Evolutionary conservation across 176 grass and related monocot genomes (phyloP).

Genomic region (Lolium perenne): DNA sequence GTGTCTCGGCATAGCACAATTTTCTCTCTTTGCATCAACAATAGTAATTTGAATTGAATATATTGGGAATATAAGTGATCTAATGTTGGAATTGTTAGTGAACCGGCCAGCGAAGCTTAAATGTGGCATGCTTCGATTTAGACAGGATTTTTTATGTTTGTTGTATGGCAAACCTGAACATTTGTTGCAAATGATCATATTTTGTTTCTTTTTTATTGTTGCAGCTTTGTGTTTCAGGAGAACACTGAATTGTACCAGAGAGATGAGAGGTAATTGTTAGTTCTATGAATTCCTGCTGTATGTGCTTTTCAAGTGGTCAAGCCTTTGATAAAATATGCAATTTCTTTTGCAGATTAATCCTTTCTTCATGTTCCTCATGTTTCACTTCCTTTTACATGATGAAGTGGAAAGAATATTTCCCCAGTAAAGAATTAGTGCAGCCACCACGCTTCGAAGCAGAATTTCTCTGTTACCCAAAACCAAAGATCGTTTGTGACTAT

Average conservation of each 20-base stretch:
- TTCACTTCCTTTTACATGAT: constrained; percentile 79
- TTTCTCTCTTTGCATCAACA: background rate
- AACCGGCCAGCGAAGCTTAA: background rate
- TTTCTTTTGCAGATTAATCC: constrained; percentile 67
- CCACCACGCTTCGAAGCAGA: constrained; percentile 68
- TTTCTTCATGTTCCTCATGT: constrained; percentile 67
- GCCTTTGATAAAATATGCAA: constrained; percentile 29
- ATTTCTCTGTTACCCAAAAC: constrained; percentile 71
- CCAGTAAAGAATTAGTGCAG: constrained; percentile 53
- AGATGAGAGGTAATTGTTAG: constrained; percentile 58
- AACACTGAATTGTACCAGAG: constrained; percentile 64
- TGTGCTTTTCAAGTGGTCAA: constrained; percentile 24
- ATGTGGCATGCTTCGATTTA: background rate
- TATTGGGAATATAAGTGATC: constrained; percentile 28
- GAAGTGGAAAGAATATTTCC: constrained; percentile 85
- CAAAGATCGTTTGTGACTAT: constrained; percentile 71
- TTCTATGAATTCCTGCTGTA: constrained; percentile 13
- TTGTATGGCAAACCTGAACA: background rate
- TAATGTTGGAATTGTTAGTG: background rate
- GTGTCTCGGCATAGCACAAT: background rate
- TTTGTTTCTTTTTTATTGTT: constrained; percentile 37
- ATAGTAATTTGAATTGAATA: constrained; percentile 15
- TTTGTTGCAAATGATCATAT: constrained; percentile 22
- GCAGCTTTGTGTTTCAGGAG: constrained; percentile 72
- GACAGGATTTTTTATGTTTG: background rate